Evolutionary conservation across 2,329 filamentous ascomycete genomes (phyloP), one percentile per base, ranked within the genome.

Genomic region (Colletotrichum spaethianum): DNA sequence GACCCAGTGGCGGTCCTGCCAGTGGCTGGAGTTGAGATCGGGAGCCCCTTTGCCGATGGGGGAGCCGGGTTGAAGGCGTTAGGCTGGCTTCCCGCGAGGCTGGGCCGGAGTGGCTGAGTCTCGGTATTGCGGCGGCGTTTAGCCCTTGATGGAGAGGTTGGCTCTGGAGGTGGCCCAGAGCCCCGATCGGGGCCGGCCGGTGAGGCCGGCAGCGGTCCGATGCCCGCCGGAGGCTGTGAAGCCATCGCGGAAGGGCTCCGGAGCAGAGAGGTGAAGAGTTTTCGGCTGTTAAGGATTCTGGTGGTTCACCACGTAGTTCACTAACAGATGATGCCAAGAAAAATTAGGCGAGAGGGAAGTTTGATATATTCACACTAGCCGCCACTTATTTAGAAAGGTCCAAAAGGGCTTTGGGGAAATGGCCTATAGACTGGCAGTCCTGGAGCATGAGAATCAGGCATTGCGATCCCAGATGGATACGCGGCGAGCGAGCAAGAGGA

Each of bases 1-100:
- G 40, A 33, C 16, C 52, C 11, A 20, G 52, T 56, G 9, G 62
- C 28, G 1, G 38, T 16, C 28, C 28, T 8, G 1, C 4, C 26
- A 5, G 12, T 8, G 14, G 11, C 4, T 36, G 6, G 6, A 20
- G 28, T 44, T 3, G 1, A 20, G n/a, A 3, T 36, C 9, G 7
- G 7, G 4, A 40, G 38, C 36, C 40, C 14, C 38, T 56, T 46
- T 14, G n/a, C 44, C 11, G 12, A 52, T 31, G 3, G 26, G 16
- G 28, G 20, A 40, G 28, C 28, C 14, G 0, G 18, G 14, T 23
- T 62, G 20, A 28, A 9, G 33, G 61, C 7, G 28, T 53, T 20
- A 31, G 48, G 61, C 61, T 63, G 11, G 33, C 61, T 63, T 63
- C 61, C 61, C 16, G 18, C 20, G 23, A 63, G 61, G 26, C 61